A percentile compares a stretch with the other conserved stretches of the same genome.
These are phyloP conservation scores for Monotropa hypopitys DNA, from an alignment of 179 eudicot species.

Conservation along the genomic window DNA sequence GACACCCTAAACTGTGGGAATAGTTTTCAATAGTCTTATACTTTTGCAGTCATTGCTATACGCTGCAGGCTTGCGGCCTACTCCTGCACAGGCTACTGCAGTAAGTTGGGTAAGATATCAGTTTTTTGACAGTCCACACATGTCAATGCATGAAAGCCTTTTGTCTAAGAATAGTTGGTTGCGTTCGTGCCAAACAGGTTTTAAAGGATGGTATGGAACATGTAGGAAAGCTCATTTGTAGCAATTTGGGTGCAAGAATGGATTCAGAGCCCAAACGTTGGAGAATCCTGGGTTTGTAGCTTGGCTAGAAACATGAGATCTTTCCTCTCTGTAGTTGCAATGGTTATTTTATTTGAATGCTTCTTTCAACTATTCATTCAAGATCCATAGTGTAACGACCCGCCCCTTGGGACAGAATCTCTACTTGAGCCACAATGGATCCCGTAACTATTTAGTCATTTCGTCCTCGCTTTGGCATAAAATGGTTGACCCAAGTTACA, in stretches of 20 bases:
- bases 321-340: not conserved
- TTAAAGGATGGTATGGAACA: slow-evolving; percentile 98
- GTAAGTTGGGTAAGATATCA: slow-evolving; percentile 80
- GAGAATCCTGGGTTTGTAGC: slow-evolving; percentile 73
- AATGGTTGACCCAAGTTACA: no score
- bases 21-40: slow-evolving; percentile 31
- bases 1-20: slow-evolving; percentile 7
- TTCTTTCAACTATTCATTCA: not conserved
- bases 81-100: slow-evolving; percentile 96
- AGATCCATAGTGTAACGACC: not conserved
- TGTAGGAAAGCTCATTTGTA: slow-evolving; percentile 87
- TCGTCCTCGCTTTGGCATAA: no score
- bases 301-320: not conserved
- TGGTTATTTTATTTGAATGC: not conserved
- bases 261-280: slow-evolving; percentile 97
- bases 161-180: not conserved
- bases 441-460: no score
- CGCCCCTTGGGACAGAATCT: no score
- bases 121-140: not conserved
- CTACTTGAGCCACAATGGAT: not conserved
- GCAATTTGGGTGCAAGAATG: slow-evolving; percentile 94
- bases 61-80: slow-evolving; percentile 99
- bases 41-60: slow-evolving; percentile 90
- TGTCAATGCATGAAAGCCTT: not conserved
- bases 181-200: slow-evolving; percentile 32